Evolutionary conservation across 257 asterid genomes (phyloP).

Genomic region (Cordia subcordata): DNA sequence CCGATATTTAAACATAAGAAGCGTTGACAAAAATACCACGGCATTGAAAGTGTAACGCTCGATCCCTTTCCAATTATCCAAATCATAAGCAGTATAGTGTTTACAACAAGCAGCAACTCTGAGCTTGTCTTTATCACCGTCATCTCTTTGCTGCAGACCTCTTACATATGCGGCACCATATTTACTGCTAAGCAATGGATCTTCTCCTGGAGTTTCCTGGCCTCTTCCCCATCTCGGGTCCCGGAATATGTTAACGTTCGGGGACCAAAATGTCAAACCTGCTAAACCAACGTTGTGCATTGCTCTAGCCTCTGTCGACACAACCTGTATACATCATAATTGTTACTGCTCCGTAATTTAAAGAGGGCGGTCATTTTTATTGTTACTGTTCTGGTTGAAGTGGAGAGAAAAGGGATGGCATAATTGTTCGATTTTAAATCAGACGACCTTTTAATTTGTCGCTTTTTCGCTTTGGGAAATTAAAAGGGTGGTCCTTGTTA

Average conservation of each 20-base stretch:
- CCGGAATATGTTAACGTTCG: slow-evolving; percentile 80
- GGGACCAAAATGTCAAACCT: slow-evolving; percentile 95
- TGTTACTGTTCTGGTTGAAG: too few relatives aligned
- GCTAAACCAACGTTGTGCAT: slow-evolving; percentile 90
- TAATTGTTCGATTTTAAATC: too few relatives aligned
- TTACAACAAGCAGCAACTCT: slow-evolving; percentile 73
- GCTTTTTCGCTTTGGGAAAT: too few relatives aligned
- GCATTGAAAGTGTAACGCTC: slow-evolving; percentile 61
- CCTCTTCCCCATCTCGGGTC: slow-evolving; percentile 99
- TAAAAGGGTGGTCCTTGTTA: too few relatives aligned
- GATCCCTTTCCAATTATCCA: slow-evolving; percentile 58
- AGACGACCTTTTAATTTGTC: too few relatives aligned
- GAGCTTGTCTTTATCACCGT: slow-evolving; percentile 57
- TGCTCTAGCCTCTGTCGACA: slow-evolving; percentile 94
- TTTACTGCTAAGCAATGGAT: slow-evolving; percentile 60
- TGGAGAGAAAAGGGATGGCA: too few relatives aligned
- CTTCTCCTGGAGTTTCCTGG: slow-evolving; percentile 97
- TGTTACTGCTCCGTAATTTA: too few relatives aligned
- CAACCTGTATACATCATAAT: slow-evolving; percentile 44
- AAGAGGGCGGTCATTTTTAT: too few relatives aligned
- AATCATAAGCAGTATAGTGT: slow-evolving; percentile 63
- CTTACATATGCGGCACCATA: slow-evolving; percentile 58
- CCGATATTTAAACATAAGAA: too few relatives aligned
- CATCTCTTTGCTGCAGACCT: slow-evolving; percentile 70
- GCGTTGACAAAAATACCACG: slow-evolving; percentile 31